These are phyloP conservation scores for Candida endomychidarum DNA, from an alignment of 805 yeast species.

Conservation along the genomic window DNA sequence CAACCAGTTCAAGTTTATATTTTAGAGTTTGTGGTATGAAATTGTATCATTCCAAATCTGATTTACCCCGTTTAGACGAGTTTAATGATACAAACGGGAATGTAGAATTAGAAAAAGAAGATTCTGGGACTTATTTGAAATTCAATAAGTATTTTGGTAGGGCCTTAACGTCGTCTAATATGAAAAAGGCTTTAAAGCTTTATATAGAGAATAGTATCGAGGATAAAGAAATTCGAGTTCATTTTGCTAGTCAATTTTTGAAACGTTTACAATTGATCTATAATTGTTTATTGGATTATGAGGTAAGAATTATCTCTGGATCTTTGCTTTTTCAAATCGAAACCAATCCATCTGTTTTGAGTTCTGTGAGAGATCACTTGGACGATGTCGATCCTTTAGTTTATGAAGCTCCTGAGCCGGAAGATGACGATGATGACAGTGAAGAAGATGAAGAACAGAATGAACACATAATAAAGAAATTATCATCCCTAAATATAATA, in stretches of 20 bases:
- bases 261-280: conserved; percentile 65
- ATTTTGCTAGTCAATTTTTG: conserved; percentile 37
- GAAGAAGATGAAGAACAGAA: conserved; percentile 37
- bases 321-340: conserved; percentile 76
- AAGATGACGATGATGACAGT: conserved; percentile 20
- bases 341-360: conserved; percentile 41
- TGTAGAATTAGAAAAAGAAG: conserved; percentile 7
- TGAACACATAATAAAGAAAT: conserved; percentile 27
- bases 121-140: conserved; percentile 43
- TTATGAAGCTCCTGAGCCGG: conserved; percentile 11
- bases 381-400: conserved; percentile 41
- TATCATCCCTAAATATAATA: conserved; percentile 66
- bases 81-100: conserved; percentile 2
- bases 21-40: conserved; percentile 91
- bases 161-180: conserved; percentile 42
- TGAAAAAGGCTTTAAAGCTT: conserved; percentile 45
- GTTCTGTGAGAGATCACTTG: conserved; percentile 1
- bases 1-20: conserved; percentile 79
- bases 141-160: conserved; percentile 77
- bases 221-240: conserved; percentile 4
- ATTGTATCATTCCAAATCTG: conserved; percentile 25
- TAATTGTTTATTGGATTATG: conserved; percentile 61
- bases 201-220: conserved; percentile 35
- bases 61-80: conserved; percentile 5
- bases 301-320: conserved; percentile 66